Evolutionary conservation across 768 basidiomycete genomes (phyloP), one percentile per base, ranked within the genome.

Genomic region (Amanita exitialis): DNA sequence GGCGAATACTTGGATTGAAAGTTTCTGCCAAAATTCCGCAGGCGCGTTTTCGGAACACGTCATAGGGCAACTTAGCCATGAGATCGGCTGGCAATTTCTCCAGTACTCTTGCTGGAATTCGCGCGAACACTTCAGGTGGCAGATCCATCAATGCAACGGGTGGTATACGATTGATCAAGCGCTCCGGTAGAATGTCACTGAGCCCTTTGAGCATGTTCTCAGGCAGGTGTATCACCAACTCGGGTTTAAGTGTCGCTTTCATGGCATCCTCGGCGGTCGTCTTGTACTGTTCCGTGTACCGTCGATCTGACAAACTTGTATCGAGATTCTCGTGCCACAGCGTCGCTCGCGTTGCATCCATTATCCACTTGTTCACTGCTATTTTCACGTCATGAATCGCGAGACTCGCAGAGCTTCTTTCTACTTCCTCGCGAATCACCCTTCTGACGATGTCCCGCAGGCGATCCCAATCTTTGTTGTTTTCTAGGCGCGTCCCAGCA

Each of bases 1-100:
- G 12, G 48, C 23, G 25, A 39, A 49, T 21, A 39, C 25, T 3
- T 49, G 37, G 13, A 36, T 4, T 16, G 48, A 18, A 16, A 49
- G 13, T 16, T 20, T 49, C 28, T 49, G 18, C 16, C 36, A 25
- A 15, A 37, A 16, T 13, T 35, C 18, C 12, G 12, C 34, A 12
- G 46, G 35, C 10, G 35, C 47, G 15, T 35, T 36, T n/a, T 21
- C n/a, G 8, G n/a, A 48, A n/a, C 15, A 16, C 3, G 16, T 38
- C 21, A 5, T 6, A 1, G 3, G 47, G 47, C 4, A 28, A 6
- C 21, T 37, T 37, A 16, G 18, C 34, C 1, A 37, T 12, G 15
- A 37, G 20, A 42, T 39, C 49, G 37, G 13, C 49, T 8, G 49
- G 49, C 25, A 38, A 7, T 41, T 49, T 49, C 16, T 49, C 49